These are phyloP conservation scores for Saururus chinensis DNA, from an alignment of 164 flowering plant genomes.

Conservation along the genomic window DNA sequence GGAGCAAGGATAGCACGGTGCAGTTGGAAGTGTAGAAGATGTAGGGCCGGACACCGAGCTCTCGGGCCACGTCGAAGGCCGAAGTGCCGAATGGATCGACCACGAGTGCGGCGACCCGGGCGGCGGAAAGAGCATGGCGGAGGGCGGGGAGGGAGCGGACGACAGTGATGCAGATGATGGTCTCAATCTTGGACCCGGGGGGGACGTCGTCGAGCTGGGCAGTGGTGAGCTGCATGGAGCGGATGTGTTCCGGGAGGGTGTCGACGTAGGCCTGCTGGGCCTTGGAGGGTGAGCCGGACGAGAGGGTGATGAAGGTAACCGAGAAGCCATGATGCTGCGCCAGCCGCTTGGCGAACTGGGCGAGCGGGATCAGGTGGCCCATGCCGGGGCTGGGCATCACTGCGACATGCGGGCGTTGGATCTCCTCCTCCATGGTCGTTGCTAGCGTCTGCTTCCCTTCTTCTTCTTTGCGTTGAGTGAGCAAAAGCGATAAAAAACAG, in stretches of 20 bases:
- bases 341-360: slow-evolving; percentile 31
- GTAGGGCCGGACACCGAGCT: slow-evolving; percentile 22
- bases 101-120: slow-evolving; percentile 17
- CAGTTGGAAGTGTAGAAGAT: slow-evolving; percentile 30
- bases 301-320: slow-evolving; percentile 24
- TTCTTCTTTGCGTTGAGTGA: too few relatives aligned
- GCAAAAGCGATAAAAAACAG: too few relatives aligned
- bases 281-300: slow-evolving; percentile 12
- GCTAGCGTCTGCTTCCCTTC: too few relatives aligned
- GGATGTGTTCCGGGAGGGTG: slow-evolving; percentile 18
- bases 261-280: slow-evolving; percentile 14
- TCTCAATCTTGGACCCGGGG: slow-evolving; percentile 13
- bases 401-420: slow-evolving; percentile 11
- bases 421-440: slow-evolving; percentile 10
- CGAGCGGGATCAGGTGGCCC: slow-evolving; percentile 43
- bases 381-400: slow-evolving; percentile 32
- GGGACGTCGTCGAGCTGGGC: slow-evolving; percentile 17
- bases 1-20: slow-evolving; percentile 16
- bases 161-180: slow-evolving; percentile 19
- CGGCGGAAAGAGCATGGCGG: slow-evolving; percentile 11
- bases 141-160: slow-evolving; percentile 26
- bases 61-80: slow-evolving; percentile 25
- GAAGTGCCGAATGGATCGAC: slow-evolving; percentile 31
- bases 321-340: slow-evolving; percentile 11
- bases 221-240: slow-evolving; percentile 21